These are phyloP conservation scores for Helianthus annuus DNA, from an alignment of 129 eudicot genomes.

Conservation along the genomic window HanXRQr2.0-SUNRISE NC_035438.2:26179377-26179876, in stretches of 20 bases:
- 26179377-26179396: too few relatives aligned
- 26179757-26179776: slow-evolving; percentile 41
- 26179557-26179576: too few relatives aligned
- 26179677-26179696: slow-evolving; percentile 70
- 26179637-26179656: not conserved
- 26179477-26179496: too few relatives aligned
- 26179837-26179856: slow-evolving; percentile 61
- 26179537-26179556: too few relatives aligned
- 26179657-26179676: slow-evolving; percentile 37
- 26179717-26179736: slow-evolving; percentile 99
- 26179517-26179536: too few relatives aligned
- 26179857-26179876: slow-evolving; percentile 18
- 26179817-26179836: not conserved
- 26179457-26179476: too few relatives aligned
- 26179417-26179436: too few relatives aligned
- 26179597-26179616: too few relatives aligned
- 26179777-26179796: not conserved
- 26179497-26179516: too few relatives aligned
- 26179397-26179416: too few relatives aligned
- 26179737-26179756: slow-evolving; percentile 71
- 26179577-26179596: too few relatives aligned
- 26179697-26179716: slow-evolving; percentile 92
- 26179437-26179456: too few relatives aligned
- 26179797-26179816: not conserved
- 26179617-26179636: not conserved